Evolutionary conservation across 2,329 filamentous ascomycete species (phyloP), one percentile per base, ranked within the genome.

Genomic region (Gnomoniopsis smithogilvyi): DNA sequence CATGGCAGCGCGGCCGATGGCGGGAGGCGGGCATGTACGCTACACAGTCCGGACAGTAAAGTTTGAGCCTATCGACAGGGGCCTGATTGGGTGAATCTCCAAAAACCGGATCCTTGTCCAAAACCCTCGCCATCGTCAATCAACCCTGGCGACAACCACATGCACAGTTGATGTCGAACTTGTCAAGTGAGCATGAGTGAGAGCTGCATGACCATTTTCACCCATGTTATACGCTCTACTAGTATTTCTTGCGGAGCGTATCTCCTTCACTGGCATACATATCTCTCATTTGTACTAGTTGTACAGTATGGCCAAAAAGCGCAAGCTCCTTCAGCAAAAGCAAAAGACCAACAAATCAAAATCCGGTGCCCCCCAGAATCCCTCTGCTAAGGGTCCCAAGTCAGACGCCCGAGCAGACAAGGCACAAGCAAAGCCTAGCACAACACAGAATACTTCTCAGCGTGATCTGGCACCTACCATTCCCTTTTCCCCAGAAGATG

Each of bases 401-500:
- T 52, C 46, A 14, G 14, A n/a, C 33, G 43, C 46, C 46, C 51
- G 55, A 36, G 21, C 45, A 38, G 47, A 61, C 61, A 38, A 65
- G 69, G 49, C 60, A 67, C 46, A 59, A 57, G 45, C 19, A 14
- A 24, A 47, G 45, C 3, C 11, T 11, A 22, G 19, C 41, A 47
- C 48, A 55, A 60, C 60, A 33, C 51, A 59, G 61, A 63, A 50
- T 59, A 53, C 63, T 61, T 34, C 56, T 45, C 17, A 52, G 38
- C 60, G 59, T 19, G 62, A 73, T 55, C 66, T 68, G 64, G 73
- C 73, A 64, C 85, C 80, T 24, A 82, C 77, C 3, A 86, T 93
- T 22, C 90, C 90, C 17, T 93, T 94, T 72, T 72, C 79, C 24
- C 75, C 82, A 43, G 74, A 82, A 66, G 85, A 92, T 64, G 76